A percentile compares a stretch with the other conserved stretches of the same genome.
These are phyloP conservation scores for Amoeboaphelidium protococcarum DNA, from an alignment of 371 early-diverging fungal species.

Conservation along the genomic window DNA sequence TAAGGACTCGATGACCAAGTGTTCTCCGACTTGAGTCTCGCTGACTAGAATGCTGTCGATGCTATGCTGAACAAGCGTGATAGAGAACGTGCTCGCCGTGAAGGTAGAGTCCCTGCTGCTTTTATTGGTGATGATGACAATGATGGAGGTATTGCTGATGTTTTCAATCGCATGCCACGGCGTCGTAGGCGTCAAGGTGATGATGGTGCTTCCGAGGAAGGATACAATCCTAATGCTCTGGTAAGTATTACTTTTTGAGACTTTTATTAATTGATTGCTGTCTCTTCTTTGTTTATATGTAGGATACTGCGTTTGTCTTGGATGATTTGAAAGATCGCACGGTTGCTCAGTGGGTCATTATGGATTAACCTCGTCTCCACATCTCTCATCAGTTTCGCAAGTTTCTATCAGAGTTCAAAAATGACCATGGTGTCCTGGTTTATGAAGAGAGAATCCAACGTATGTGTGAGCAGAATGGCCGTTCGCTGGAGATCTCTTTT, in stretches of 20 bases:
- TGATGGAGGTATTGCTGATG: too few relatives aligned
- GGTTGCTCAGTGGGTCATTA: constrained; percentile 45
- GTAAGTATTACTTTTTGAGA: too few relatives aligned
- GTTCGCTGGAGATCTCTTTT: constrained; percentile 68
- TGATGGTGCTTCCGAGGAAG: too few relatives aligned
- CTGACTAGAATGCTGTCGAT: constrained; percentile 43
- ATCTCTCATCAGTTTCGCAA: constrained; percentile 59
- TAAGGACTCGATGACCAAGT: constrained; percentile 43
- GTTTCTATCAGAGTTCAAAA: constrained; percentile 57
- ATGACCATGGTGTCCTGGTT: constrained; percentile 58
- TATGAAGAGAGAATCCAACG: constrained; percentile 70
- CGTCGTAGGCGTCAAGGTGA: too few relatives aligned
- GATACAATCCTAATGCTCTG: too few relatives aligned
- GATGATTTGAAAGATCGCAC: constrained; percentile 31
- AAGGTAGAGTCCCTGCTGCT: constrained; percentile 51
- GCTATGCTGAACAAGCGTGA: constrained; percentile 53
- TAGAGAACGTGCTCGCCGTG: constrained; percentile 33
- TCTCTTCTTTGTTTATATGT: too few relatives aligned
- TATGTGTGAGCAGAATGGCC: constrained; percentile 69
- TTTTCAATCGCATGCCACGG: too few relatives aligned
- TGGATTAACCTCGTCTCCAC: constrained; percentile 44
- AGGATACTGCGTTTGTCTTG: constrained; percentile 4
- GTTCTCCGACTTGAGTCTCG: constrained; percentile 38
- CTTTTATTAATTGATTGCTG: too few relatives aligned
- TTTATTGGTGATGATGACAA: constrained; percentile 51